These are phyloP conservation scores for Nitzschia sp. DNA, from an alignment of 108 stramenopile genomes.

Conservation along the genomic window DNA sequence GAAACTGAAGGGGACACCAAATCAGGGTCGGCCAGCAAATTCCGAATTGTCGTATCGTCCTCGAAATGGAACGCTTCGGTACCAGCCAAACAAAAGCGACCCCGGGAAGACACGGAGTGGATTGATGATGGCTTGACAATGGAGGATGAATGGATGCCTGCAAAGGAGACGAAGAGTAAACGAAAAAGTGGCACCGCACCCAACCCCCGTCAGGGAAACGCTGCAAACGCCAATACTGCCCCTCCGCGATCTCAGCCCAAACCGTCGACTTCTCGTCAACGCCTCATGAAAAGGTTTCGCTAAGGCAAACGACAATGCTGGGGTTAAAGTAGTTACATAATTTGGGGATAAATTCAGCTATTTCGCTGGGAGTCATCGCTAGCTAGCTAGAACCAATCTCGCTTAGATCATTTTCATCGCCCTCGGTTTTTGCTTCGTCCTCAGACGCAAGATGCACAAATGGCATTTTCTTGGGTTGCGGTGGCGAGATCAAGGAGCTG, in stretches of 20 bases:
- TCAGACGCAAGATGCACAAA: not conserved
- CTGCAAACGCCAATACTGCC: not conserved
- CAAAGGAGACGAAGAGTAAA: not conserved
- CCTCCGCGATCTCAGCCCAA: not conserved
- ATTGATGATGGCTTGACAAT: slow-evolving; percentile 2
- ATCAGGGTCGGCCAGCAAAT: not conserved
- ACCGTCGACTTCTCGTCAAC: slow-evolving; percentile 16
- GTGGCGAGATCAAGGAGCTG: slow-evolving; percentile 15
- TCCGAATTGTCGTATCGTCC: slow-evolving; percentile 29
- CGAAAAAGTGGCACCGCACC: not conserved
- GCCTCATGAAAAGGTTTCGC: slow-evolving; percentile 29
- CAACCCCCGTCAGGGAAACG: not conserved
- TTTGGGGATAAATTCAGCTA: too few relatives aligned
- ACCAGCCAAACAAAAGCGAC: slow-evolving; percentile 3
- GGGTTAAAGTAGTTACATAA: too few relatives aligned
- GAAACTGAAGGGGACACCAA: not conserved
- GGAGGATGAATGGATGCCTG: slow-evolving; percentile 34
- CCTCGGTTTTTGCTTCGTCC: not conserved
- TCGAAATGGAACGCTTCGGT: not conserved
- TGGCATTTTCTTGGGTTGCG: slow-evolving; percentile 15
- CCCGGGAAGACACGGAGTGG: slow-evolving; percentile 27
- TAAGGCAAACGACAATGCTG: not conserved
- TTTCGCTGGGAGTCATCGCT: not conserved
- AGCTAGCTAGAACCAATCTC: not conserved
- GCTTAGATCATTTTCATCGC: not conserved